Evolutionary conservation across 768 basidiomycete genomes (phyloP).

Genomic region (Austroboletus eburneus): DNA sequence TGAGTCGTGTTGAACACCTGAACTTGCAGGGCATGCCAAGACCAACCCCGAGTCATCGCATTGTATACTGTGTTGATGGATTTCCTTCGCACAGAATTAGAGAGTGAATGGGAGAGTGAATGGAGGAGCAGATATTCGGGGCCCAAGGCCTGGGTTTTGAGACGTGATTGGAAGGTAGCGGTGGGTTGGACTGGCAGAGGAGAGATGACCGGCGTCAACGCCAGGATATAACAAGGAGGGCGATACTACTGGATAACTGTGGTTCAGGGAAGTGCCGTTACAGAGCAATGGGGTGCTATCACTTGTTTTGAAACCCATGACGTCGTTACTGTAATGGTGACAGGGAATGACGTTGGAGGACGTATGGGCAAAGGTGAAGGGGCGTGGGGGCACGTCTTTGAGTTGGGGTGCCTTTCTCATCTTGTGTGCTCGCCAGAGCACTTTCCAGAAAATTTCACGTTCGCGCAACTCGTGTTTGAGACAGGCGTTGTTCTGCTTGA

Average conservation of each 20-base stretch:
- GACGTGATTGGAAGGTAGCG: slow-evolving; percentile 39
- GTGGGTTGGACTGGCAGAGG: slow-evolving; percentile 26
- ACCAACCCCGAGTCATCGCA: slow-evolving; percentile 70
- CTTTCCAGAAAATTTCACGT: slow-evolving; percentile 70
- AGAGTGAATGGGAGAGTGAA: slow-evolving; percentile 59
- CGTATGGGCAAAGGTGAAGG: slow-evolving; percentile 41
- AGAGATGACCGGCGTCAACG: slow-evolving; percentile 30
- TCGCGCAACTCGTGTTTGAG: slow-evolving; percentile 63
- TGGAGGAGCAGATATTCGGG: slow-evolving; percentile 72
- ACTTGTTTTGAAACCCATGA: slow-evolving; percentile 46
- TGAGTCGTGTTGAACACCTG: slow-evolving; percentile 64
- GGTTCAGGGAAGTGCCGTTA: slow-evolving; percentile 37
- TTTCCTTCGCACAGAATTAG: slow-evolving; percentile 59
- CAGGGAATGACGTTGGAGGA: slow-evolving; percentile 30
- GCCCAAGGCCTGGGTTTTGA: too few relatives aligned
- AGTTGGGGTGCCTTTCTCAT: slow-evolving; percentile 46
- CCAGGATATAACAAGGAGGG: slow-evolving; percentile 40
- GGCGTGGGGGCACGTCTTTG: slow-evolving; percentile 49
- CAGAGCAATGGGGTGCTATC: slow-evolving; percentile 44
- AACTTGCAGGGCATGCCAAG: slow-evolving; percentile 78
- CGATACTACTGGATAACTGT: slow-evolving; percentile 43
- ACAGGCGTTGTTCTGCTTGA: slow-evolving; percentile 62
- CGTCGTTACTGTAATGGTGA: slow-evolving; percentile 38
- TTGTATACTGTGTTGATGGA: slow-evolving; percentile 72
- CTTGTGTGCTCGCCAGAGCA: slow-evolving; percentile 63